These are phyloP conservation scores for Acanthamoeba castellanii DNA, from an alignment of 208 protist genomes.

Conservation along the genomic window DNA sequence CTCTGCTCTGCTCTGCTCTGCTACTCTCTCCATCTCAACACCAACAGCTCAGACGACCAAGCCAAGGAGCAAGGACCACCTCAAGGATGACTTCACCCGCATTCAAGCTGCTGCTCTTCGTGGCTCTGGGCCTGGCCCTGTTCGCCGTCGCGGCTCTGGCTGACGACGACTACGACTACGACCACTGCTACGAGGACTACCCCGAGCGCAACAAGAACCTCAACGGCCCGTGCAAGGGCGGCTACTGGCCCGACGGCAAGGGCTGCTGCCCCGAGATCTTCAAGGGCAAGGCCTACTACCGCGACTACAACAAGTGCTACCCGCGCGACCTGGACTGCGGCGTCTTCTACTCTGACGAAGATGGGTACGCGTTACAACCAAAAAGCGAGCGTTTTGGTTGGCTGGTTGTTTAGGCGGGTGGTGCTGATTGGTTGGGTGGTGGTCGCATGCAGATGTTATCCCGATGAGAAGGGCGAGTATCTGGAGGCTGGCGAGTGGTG, in stretches of 20 bases:
- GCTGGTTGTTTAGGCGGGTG: background rate
- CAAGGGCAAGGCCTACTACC: background rate
- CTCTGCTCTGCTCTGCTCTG: no score
- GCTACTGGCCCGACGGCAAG: slow-evolving; percentile 12
- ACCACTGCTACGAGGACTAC: background rate
- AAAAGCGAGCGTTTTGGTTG: background rate
- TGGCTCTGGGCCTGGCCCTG: no score
- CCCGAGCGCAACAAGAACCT: background rate
- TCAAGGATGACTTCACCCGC: no score
- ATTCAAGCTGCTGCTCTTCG: no score
- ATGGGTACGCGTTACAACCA: background rate
- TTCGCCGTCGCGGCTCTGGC: background rate
- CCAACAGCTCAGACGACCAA: no score
- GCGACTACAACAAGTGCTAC: slow-evolving; percentile 32
- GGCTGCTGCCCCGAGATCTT: slow-evolving; percentile 14
- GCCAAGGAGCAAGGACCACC: no score
- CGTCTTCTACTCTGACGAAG: background rate
- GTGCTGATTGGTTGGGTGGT: background rate
- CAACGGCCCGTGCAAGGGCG: background rate
- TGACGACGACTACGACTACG: background rate
- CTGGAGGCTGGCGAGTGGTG: background rate
- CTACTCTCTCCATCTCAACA: no score
- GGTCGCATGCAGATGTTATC: background rate
- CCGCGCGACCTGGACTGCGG: background rate
- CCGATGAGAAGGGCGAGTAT: slow-evolving; percentile 7